These are phyloP conservation scores for Nepenthes gracilis DNA, from an alignment of 148 eudicot species.

Conservation along the genomic window DNA sequence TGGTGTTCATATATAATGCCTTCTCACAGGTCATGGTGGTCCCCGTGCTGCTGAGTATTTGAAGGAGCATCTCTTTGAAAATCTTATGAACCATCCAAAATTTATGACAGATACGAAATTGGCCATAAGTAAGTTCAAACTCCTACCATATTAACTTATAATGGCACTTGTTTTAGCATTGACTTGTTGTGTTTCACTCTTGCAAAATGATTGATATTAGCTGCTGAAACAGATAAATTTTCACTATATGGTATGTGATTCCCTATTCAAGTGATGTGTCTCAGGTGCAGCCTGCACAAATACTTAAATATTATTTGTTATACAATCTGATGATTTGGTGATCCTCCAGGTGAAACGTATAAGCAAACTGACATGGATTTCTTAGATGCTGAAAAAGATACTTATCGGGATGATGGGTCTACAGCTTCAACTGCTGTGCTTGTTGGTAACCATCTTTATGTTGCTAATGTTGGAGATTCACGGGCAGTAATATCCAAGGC, in stretches of 20 bases:
- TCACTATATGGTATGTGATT: too few relatives aligned
- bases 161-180: not conserved
- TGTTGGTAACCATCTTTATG: constrained; percentile 84
- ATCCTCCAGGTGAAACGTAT: constrained; percentile 71
- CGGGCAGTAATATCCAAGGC: constrained; percentile 80
- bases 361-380: constrained; percentile 66
- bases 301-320: not conserved
- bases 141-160: not conserved
- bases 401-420: constrained; percentile 91
- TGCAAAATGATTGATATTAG: not conserved
- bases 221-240: not conserved
- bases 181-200: not conserved
- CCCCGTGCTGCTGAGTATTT: constrained; percentile 89
- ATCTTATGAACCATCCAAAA: constrained; percentile 73
- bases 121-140: constrained; percentile 71
- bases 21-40: constrained; percentile 87
- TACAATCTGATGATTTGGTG: constrained; percentile 9
- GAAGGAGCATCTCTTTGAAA: constrained; percentile 81
- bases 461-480: constrained; percentile 98
- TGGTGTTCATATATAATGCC: not conserved
- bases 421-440: constrained; percentile 97
- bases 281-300: not conserved
- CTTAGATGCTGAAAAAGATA: constrained; percentile 85
- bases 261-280: too few relatives aligned
- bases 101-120: constrained; percentile 60